Conservation (phyloP, 192 early-diverging fungal species). For the Podila verticillata region DNA sequence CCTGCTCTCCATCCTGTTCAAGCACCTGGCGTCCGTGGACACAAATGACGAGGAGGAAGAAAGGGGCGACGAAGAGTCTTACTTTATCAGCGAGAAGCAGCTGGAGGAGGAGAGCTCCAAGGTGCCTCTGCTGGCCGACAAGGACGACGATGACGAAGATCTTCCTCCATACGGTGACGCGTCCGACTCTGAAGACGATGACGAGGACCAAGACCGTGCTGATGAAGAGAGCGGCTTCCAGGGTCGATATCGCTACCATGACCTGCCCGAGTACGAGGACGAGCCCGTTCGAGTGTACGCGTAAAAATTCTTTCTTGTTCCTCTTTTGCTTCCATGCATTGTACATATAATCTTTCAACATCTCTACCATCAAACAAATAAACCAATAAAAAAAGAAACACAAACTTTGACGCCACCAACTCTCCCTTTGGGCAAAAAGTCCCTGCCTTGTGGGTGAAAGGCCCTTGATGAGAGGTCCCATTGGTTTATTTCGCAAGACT, state of each 20-base stretch:
- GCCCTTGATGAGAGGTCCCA: no score
- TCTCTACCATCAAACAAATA: no score
- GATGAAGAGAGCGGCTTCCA: background rate
- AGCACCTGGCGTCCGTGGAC: constrained; percentile 15
- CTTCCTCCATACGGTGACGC: constrained; percentile 19
- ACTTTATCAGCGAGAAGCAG: constrained; percentile 24
- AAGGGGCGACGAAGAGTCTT: constrained; percentile 9
- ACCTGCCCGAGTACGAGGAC: background rate
- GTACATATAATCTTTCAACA: no score
- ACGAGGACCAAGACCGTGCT: background rate
- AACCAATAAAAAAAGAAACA: no score
- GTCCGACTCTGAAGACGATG: background rate
- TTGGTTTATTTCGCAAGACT: no score
- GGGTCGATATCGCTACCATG: background rate
- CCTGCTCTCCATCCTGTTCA: constrained; percentile 27
- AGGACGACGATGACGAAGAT: constrained; percentile 20
- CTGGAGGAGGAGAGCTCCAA: constrained; percentile 14
- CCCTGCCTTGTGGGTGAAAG: no score
- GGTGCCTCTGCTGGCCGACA: constrained; percentile 16
- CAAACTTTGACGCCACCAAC: no score
- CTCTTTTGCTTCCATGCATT: no score
- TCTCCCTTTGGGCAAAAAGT: no score
- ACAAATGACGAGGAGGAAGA: constrained; percentile 9
- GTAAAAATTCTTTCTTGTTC: no score
- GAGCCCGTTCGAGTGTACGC: no score